Conservation (phyloP, 768 basidiomycete genomes). For the Hemileccinum impolitum region DNA sequence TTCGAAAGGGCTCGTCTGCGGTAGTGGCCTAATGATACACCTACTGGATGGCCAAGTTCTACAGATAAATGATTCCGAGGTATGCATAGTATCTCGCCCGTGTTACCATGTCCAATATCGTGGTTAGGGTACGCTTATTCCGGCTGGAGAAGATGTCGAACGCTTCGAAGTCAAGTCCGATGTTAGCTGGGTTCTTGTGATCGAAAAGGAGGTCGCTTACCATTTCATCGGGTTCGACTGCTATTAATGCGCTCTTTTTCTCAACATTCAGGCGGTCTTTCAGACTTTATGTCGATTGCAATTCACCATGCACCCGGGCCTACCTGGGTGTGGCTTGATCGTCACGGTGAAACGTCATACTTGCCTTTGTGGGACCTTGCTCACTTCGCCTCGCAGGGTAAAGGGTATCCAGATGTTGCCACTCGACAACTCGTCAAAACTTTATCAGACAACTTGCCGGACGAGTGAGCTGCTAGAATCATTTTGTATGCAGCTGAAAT, state of each 20-base stretch:
- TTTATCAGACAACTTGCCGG: constrained; percentile 63
- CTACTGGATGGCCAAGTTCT: constrained; percentile 55
- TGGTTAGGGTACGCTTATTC: constrained; percentile 70
- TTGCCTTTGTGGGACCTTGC: background rate
- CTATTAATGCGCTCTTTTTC: constrained; percentile 1
- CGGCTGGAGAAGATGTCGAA: constrained; percentile 67
- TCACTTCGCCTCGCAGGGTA: constrained; percentile 57
- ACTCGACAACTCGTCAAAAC: constrained; percentile 81
- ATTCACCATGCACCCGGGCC: constrained; percentile 45
- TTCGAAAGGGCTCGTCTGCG: constrained; percentile 84
- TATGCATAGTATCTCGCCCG: constrained; percentile 18
- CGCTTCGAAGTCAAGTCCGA: constrained; percentile 52
- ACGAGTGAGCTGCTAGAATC: constrained; percentile 39
- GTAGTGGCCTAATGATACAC: constrained; percentile 56
- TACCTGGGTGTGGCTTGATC: constrained; percentile 67
- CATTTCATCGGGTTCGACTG: background rate
- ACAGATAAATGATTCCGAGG: constrained; percentile 56
- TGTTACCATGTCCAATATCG: background rate
- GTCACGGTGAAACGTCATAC: constrained; percentile 57
- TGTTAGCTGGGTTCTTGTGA: constrained; percentile 75
- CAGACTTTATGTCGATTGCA: constrained; percentile 69
- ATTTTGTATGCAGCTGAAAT: background rate
- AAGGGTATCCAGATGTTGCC: constrained; percentile 94
- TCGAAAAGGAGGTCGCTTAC: constrained; percentile 85
- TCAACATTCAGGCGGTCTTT: constrained; percentile 75